Conservation (phyloP, 164 flowering plant genomes). For the grape (Vitis vinifera) region ASM3070453v1 NC_081818.1:22827501-22828000, state of each 20-base stretch:
- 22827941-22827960: slow-evolving; percentile 5
- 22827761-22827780: slow-evolving; percentile 2
- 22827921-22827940: slow-evolving; percentile 11
- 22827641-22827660: slow-evolving; percentile 91
- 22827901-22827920: slow-evolving; percentile 91
- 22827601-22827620: slow-evolving; percentile 98
- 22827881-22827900: slow-evolving; percentile 99
- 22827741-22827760: slow-evolving; percentile 17
- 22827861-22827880: slow-evolving; percentile 89
- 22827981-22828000: not conserved
- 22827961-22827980: not conserved
- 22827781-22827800: slow-evolving; percentile 62
- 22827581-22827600: slow-evolving; percentile 96
- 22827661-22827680: slow-evolving; percentile 95
- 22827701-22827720: slow-evolving; percentile 94
- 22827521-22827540: slow-evolving; percentile 92
- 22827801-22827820: slow-evolving; percentile 99
- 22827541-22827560: slow-evolving; percentile 89
- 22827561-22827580: slow-evolving; percentile 99
- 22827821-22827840: slow-evolving; percentile 95
- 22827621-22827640: slow-evolving; percentile 97
- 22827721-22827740: slow-evolving; percentile 59
- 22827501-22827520: slow-evolving; percentile 89
- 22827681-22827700: slow-evolving; percentile 99
- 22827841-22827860: slow-evolving; percentile 81